Evolutionary conservation across 345 rosid species (phyloP), one percentile per base, ranked within the genome.

Genomic region (Brassica carinata): DNA sequence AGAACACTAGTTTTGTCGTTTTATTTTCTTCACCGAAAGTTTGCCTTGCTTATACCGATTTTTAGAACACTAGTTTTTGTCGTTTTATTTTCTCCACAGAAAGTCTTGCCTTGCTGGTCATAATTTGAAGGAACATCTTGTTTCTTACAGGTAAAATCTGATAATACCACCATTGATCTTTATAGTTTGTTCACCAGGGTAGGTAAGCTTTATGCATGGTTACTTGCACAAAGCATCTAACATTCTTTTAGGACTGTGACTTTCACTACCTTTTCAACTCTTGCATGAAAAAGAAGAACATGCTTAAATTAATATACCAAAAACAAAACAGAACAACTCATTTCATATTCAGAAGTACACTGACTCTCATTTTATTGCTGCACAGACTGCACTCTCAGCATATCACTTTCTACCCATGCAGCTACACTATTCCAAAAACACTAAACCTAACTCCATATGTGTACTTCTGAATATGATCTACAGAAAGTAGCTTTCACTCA

Each of bases 291-390:
- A 48, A 74, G 8, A 51, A n/a, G 75, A 29, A 33, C 34, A 51
- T 48, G 45, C 66, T 78, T 72, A 8, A 8, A n/a, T 64, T 53
- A 17, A 74, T 17, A 64, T 18, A 29, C 76, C 66, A 13, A 76
- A 68, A 55, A 66, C 71, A 55, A 66, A 71, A 19, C 40, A 63
- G 45, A 71, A 81, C 76, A 64, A 63, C 80, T 27, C 45, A 29
- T 70, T 33, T 76, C 53, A 71, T 38, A 64, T 71, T 73, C 72
- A 71, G 69, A 81, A 81, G 71, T 66, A 71, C 84, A 81, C 59
- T 29, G 77, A 71, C 23, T 19, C 77, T 76, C 77, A 64, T 4
- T 40, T 71, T 69, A 75, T 81, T 81, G 77, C 55, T 71, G 69
- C 76, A 18, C 8, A 71, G 69, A 81, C 43, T 75, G 73, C 76